Evolutionary conservation across 2,329 filamentous ascomycete species (phyloP).

Genomic region (Lachnellula arida): DNA sequence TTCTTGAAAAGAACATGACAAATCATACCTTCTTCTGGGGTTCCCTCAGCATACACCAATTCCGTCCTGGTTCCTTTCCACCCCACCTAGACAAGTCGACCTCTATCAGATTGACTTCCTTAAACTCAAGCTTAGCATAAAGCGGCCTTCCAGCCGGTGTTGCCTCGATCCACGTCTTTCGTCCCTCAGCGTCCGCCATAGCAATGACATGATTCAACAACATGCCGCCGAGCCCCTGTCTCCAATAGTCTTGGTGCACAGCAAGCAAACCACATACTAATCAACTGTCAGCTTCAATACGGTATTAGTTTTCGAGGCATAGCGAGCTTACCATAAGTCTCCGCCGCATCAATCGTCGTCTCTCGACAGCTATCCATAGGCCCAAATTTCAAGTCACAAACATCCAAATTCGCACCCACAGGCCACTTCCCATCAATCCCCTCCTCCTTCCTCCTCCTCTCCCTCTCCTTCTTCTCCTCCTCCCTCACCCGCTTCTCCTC

Average conservation of each 20-base stretch:
- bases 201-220: conserved; percentile 35
- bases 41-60: conserved; percentile 29
- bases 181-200: conserved; percentile 33
- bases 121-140: conserved; percentile 37
- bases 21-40: conserved; percentile 7
- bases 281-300: conserved; percentile 1
- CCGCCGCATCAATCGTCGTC: conserved; percentile 29
- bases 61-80: conserved; percentile 15
- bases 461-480: conserved; percentile 4
- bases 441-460: not conserved
- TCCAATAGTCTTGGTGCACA: conserved; percentile 33
- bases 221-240: conserved; percentile 34
- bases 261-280: conserved; percentile 36
- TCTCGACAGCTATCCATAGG: conserved; percentile 24
- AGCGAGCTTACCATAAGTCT: conserved; percentile 33
- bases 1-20: not conserved
- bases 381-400: conserved; percentile 30
- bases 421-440: conserved; percentile 24
- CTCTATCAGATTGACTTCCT: conserved; percentile 32
- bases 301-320: not conserved
- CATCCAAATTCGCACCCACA: conserved; percentile 29
- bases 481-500: conserved; percentile 10
- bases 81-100: conserved; percentile 28
- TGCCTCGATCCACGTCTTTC: conserved; percentile 37
- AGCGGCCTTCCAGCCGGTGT: conserved; percentile 33